Conservation (phyloP, 148 eudicot genomes). For the Rhododendron molle region DNA sequence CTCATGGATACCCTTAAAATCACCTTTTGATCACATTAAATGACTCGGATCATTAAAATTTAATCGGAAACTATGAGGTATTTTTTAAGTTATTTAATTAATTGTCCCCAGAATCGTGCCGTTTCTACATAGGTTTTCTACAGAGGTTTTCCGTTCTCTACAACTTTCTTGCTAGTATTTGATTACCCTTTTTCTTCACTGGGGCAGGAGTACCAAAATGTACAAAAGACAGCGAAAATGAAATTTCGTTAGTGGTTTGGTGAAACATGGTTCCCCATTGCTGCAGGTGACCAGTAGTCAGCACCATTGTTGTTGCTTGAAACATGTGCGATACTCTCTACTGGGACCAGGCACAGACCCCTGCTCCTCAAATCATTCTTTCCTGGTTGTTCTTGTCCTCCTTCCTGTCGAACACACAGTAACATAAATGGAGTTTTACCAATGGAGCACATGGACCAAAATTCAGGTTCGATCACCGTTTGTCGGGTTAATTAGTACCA, state of each 20-base stretch:
- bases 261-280: constrained; percentile 20
- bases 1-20: too few relatives aligned
- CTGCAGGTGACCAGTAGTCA: constrained; percentile 49
- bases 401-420: constrained; percentile 19
- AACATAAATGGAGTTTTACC: background rate
- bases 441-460: background rate
- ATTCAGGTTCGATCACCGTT: background rate
- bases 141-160: background rate
- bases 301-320: constrained; percentile 36
- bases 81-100: too few relatives aligned
- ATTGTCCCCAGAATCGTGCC: too few relatives aligned
- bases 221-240: background rate
- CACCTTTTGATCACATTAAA: too few relatives aligned
- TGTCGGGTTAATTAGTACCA: background rate
- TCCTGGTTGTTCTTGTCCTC: background rate
- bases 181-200: background rate
- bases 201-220: background rate
- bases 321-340: constrained; percentile 26
- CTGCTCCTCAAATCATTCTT: constrained; percentile 29
- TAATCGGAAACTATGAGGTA: too few relatives aligned
- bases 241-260: background rate
- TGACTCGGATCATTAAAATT: too few relatives aligned
- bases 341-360: constrained; percentile 45
- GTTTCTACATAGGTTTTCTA: too few relatives aligned
- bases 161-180: background rate